These are phyloP conservation scores for Lodderomyces theae DNA, from an alignment of 1,139 yeast genomes.

Conservation along the genomic window DNA sequence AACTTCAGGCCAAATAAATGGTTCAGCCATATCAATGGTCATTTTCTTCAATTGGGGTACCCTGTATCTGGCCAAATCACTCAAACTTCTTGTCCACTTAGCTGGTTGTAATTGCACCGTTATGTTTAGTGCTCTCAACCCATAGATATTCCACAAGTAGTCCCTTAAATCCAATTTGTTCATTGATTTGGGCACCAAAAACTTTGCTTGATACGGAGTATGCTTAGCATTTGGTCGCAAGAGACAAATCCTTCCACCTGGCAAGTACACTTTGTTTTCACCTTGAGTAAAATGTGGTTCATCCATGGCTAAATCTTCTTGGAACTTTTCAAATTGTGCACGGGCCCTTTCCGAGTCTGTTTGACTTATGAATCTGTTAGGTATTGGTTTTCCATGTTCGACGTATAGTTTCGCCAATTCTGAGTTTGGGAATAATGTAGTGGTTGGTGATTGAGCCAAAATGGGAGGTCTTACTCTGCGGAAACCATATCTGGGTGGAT, in stretches of 20 bases:
- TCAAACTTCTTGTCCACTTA: slow-evolving; percentile 57
- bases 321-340: slow-evolving; percentile 42
- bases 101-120: slow-evolving; percentile 85
- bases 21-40: slow-evolving; percentile 92
- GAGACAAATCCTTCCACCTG: slow-evolving; percentile 75
- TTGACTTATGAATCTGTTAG: slow-evolving; percentile 30
- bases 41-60: slow-evolving; percentile 83
- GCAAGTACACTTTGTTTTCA: slow-evolving; percentile 68
- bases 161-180: slow-evolving; percentile 90
- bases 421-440: slow-evolving; percentile 41
- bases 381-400: slow-evolving; percentile 43
- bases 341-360: slow-evolving; percentile 32
- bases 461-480: slow-evolving; percentile 40
- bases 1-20: slow-evolving; percentile 89
- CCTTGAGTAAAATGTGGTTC: slow-evolving; percentile 83
- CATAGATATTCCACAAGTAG: slow-evolving; percentile 83
- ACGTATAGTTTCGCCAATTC: slow-evolving; percentile 35
- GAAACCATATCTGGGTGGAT: slow-evolving; percentile 39
- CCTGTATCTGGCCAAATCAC: slow-evolving; percentile 70
- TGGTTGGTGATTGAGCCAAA: slow-evolving; percentile 39
- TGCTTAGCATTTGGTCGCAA: slow-evolving; percentile 89
- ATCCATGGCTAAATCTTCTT: slow-evolving; percentile 59
- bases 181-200: slow-evolving; percentile 86
- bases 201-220: slow-evolving; percentile 94
- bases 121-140: slow-evolving; percentile 80